Evolutionary conservation across 1,139 yeast genomes (phyloP), one percentile per base, ranked within the genome.

Genomic region (Taphrina populina): DNA sequence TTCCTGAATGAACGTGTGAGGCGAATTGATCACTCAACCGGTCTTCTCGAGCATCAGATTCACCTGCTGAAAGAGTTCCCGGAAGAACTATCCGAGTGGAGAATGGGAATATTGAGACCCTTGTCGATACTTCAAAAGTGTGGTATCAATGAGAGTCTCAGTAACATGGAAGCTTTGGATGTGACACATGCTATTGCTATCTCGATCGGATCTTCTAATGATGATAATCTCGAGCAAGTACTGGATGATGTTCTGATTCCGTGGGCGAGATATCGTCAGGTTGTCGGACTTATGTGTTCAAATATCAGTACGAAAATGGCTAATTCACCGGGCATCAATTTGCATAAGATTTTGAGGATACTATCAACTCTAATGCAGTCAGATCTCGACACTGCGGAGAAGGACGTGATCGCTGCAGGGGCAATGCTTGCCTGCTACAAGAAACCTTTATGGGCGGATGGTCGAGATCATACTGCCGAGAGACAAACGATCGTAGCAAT

Each of bases 401-500:
- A 43, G 36, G 20, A 17, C 11, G 3, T 19, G 15, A 20, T 43
- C 17, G 47, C 47, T n/a, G 11, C 37, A 6, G 47, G 36, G 8
- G 36, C 47, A 6, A 43, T 43, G 27, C 13, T 30, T 8, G 47
- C 47, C 11, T 43, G 47, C 23, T 43, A 43, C 13, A 29, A 30
- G 23, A 29, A 43, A 13, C 47, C 47, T 24, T 17, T 30, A 17
- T 4, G 17, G 8, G 29, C 29, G 5, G 36, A 43, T 30, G 47
- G 47, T 5, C 29, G 35, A n/a, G 47, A 43, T 20, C 47, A 43
- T 20, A 30, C 36, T 3, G 47, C 37, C 10, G 47, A 43, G 26
- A 15, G 35, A n/a, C 47, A 43, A 20, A 43, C 47, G 2, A 43
- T 43, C 29, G 47, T 43, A 19, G 47, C 47, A 30, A 29, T 43